Base-by-base conservation (phyloP, 345 rosid genomes). In the Acer negundo region DNA sequence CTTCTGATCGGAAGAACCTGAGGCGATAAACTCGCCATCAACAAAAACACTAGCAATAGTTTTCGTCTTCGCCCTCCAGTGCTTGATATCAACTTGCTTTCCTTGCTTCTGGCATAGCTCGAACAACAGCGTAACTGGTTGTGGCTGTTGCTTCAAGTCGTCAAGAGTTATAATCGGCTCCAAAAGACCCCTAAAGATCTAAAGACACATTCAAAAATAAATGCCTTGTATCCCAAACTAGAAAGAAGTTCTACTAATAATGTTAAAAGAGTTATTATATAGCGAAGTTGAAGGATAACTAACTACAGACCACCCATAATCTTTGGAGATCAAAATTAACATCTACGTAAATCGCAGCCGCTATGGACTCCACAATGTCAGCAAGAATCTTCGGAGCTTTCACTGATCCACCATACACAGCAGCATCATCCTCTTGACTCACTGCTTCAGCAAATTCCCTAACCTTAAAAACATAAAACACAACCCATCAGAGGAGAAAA, bases 321-420 rank as follows among this genome's bases (percentile, higher is more conserved):
- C 59, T 84, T 76, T 78, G 79, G 9, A 93, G 88, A 85, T 93
- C 90, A 67, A 85, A 88, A 42, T 80, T 46, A 46, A 90, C 22
- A 66, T 94, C 98, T 6, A 91, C 42, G 38, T 85, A 94, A 16
- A 94, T 64, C 6, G 97, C 97, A 71, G 92, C 97, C 0, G 91
- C 97, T 46, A 94, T 22, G 55, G 98, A 86, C 75, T 94, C 98
- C 3, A 93, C 83, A 12, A 93, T 78, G 28, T 94, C 95, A 16
- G 98, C 97, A 4, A 94, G 91, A 70, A 93, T 76, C 85, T 94
- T 93, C 0, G 98, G 97, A 3, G 97, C 98, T 86, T 90, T 91
- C 44, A 91, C 80, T 38, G 85, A 75, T 26, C 97, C 97, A 28
- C 97, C 95, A 73, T 91, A 77, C 0, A 76, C 76, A 9, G 82